These are phyloP conservation scores for Russula sp. DNA, from an alignment of 768 basidiomycete genomes.

Conservation along the genomic window DNA sequence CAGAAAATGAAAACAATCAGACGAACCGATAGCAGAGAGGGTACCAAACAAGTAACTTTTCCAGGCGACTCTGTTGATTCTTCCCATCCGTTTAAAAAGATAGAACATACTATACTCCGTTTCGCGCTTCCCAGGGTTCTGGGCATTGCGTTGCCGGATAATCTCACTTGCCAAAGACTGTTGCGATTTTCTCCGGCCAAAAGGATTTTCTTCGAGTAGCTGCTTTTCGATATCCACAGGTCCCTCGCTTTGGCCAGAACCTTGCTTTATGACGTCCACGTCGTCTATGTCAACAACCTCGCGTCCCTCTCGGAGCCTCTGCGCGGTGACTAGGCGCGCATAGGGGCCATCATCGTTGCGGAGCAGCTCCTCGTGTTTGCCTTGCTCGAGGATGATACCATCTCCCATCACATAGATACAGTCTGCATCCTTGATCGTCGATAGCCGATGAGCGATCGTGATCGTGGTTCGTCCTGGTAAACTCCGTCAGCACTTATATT, in stretches of 20 bases:
- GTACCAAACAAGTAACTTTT: constrained; percentile 51
- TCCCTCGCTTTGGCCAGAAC: neutral
- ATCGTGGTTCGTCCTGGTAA: constrained; percentile 31
- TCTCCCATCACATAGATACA: constrained; percentile 40
- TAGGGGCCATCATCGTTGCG: constrained; percentile 52
- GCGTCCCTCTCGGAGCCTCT: constrained; percentile 57
- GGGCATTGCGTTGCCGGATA: constrained; percentile 37
- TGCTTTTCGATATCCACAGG: constrained; percentile 43
- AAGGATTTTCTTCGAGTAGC: constrained; percentile 51
- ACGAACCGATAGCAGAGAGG: constrained; percentile 37
- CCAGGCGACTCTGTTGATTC: constrained; percentile 54
- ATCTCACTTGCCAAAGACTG: constrained; percentile 61
- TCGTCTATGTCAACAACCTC: constrained; percentile 23
- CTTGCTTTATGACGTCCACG: neutral
- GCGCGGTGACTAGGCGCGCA: constrained; percentile 64
- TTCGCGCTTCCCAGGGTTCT: constrained; percentile 29
- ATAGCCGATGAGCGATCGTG: constrained; percentile 31
- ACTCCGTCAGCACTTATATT: neutral
- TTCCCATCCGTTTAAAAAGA: constrained; percentile 62
- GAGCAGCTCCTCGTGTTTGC: constrained; percentile 39
- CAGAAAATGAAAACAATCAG: neutral
- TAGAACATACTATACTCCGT: constrained; percentile 42
- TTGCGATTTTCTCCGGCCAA: constrained; percentile 44
- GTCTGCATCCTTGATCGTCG: constrained; percentile 38
- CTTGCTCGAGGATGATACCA: constrained; percentile 40